Percentiles rank a stretch among this genome's conserved stretches.
These are phyloP conservation scores for Vigna trinervia DNA, from an alignment of 306 rosid species.

Conservation along the genomic window DNA sequence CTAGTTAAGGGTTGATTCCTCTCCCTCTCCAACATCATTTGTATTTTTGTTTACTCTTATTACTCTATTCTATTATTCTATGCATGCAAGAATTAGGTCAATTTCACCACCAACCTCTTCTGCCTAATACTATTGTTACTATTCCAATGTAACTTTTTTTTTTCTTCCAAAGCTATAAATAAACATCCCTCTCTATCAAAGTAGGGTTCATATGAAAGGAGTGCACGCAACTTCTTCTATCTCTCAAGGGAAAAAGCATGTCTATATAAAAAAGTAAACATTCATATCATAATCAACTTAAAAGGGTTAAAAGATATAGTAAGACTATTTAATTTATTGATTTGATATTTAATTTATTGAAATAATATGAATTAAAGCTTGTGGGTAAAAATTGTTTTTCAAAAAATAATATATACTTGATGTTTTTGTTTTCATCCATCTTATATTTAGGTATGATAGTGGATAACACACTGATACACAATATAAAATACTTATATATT, in stretches of 20 bases:
- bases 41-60: not conserved
- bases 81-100: not conserved
- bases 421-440: too few relatives aligned
- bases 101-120: slow-evolving; percentile 7
- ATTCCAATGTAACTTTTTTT: not conserved
- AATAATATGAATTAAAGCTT: too few relatives aligned
- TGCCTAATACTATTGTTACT: not conserved
- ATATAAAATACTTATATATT: too few relatives aligned
- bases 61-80: not conserved
- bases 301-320: too few relatives aligned
- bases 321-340: too few relatives aligned
- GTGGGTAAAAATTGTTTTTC: too few relatives aligned
- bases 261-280: too few relatives aligned
- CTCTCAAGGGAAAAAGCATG: not conserved
- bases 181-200: not conserved
- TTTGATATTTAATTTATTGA: too few relatives aligned
- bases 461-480: too few relatives aligned
- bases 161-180: not conserved
- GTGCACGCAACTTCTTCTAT: not conserved
- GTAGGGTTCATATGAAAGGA: not conserved
- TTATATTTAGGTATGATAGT: too few relatives aligned
- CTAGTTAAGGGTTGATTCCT: not conserved
- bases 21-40: slow-evolving; percentile 7
- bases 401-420: too few relatives aligned
- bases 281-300: too few relatives aligned